Evolutionary conservation across 805 yeast species (phyloP).

Genomic region (Brettanomyces nanus): DNA sequence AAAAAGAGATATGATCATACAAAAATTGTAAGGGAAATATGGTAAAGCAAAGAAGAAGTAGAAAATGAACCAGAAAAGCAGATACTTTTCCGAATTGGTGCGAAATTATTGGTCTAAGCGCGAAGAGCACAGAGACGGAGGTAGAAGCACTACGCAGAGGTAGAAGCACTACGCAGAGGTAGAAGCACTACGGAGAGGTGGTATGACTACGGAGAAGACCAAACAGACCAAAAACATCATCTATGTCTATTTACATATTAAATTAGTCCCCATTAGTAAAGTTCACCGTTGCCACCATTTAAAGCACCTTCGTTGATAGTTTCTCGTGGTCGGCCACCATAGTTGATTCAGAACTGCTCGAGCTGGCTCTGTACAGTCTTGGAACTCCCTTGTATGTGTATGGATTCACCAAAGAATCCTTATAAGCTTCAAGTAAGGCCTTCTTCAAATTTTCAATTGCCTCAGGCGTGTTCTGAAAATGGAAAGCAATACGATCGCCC

Average conservation of each 20-base stretch:
- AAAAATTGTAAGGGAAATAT: not conserved
- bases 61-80: not conserved
- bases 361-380: conserved; percentile 9
- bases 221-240: too few relatives aligned
- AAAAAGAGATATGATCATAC: conserved; percentile 15
- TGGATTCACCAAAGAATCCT: conserved; percentile 47
- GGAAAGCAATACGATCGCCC: conserved; percentile 79
- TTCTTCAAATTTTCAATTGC: conserved; percentile 49
- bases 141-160: too few relatives aligned
- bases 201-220: too few relatives aligned
- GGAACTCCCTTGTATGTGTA: conserved; percentile 20
- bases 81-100: too few relatives aligned
- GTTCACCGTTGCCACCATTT: not conserved
- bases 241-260: too few relatives aligned
- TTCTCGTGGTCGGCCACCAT: conserved; percentile 3
- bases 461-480: conserved; percentile 52
- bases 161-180: too few relatives aligned
- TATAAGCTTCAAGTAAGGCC: conserved; percentile 49
- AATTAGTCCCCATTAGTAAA: too few relatives aligned
- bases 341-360: conserved; percentile 1
- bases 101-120: too few relatives aligned
- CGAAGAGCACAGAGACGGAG: too few relatives aligned
- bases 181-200: too few relatives aligned
- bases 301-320: not conserved
- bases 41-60: not conserved